phyloP scores from a whole-genome alignment of 2,329 filamentous ascomycete species.

The Meredithiella fracta region DNA sequence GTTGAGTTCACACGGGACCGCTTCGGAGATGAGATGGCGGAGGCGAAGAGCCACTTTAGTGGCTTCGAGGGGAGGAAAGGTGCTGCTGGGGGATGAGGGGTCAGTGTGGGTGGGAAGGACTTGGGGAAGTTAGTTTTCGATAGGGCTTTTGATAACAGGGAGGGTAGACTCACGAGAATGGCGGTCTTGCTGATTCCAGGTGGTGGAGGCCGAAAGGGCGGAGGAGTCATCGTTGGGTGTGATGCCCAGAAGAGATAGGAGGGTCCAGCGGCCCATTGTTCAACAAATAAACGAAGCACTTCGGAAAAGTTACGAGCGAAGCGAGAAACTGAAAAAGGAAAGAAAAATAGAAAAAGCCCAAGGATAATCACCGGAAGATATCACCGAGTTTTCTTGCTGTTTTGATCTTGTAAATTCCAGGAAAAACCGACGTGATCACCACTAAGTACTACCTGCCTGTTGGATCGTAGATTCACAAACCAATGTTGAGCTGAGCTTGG shows the following conservation, averaged over 20 bases:
- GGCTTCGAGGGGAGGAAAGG: conserved; percentile 61
- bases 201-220: not conserved
- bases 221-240: conserved; percentile 3
- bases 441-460: no score
- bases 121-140: conserved; percentile 20
- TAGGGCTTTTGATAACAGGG: not conserved
- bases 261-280: conserved; percentile 8
- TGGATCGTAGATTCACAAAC: no score
- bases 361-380: no score
- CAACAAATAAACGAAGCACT: not conserved
- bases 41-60: conserved; percentile 80
- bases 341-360: not conserved
- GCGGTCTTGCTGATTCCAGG: conserved; percentile 1
- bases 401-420: no score
- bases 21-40: conserved; percentile 77
- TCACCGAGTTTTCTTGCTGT: no score
- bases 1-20: conserved; percentile 80
- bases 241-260: conserved; percentile 11
- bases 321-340: not conserved
- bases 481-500: no score
- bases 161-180: conserved; percentile 6
- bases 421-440: no score
- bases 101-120: conserved; percentile 45
- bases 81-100: conserved; percentile 30
- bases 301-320: not conserved